Conservation (phyloP, 306 rosid species). For the Echinosophora koreensis region DNA sequence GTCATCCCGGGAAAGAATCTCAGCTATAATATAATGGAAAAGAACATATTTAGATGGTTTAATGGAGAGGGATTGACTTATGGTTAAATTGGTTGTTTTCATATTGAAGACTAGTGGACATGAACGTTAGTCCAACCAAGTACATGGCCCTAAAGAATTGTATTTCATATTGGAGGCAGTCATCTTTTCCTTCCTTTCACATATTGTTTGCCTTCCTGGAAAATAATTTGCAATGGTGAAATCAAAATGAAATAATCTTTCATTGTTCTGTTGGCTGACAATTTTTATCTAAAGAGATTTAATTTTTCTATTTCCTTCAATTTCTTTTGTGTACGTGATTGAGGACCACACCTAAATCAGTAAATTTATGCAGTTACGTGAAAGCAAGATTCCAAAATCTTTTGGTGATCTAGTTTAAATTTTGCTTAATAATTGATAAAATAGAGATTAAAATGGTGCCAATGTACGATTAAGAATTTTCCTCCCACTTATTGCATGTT, state of each 20-base stretch:
- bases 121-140: too few species aligned
- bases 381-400: not conserved
- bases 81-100: too few species aligned
- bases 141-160: too few species aligned
- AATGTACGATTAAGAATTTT: not conserved
- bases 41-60: too few species aligned
- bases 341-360: not conserved
- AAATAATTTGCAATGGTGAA: not conserved
- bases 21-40: too few species aligned
- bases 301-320: not conserved
- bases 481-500: not conserved
- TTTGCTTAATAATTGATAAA: not conserved
- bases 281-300: not conserved
- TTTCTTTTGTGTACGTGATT: not conserved
- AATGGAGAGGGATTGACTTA: too few species aligned
- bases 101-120: not conserved
- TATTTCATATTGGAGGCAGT: too few species aligned
- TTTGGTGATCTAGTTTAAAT: slow-evolving; percentile 22
- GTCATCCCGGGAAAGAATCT: too few species aligned
- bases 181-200: too few species aligned
- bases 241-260: not conserved
- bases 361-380: not conserved
- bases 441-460: slow-evolving; percentile 25
- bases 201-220: not conserved
- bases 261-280: not conserved